These are phyloP conservation scores for Letharia columbiana DNA, from an alignment of 495 filamentous ascomycete genomes.

Conservation along the genomic window DNA sequence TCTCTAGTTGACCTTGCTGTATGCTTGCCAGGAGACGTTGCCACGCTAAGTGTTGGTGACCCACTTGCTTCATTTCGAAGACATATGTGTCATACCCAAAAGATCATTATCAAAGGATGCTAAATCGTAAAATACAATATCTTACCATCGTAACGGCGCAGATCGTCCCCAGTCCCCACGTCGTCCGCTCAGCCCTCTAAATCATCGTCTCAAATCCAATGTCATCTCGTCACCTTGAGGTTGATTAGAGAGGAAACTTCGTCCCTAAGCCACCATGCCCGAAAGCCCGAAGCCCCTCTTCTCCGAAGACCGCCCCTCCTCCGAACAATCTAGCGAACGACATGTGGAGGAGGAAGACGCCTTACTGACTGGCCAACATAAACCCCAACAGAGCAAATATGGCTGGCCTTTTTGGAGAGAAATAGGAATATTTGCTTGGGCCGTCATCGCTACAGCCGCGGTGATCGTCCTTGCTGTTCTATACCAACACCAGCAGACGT, in stretches of 20 bases:
- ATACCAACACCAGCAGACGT: constrained; percentile 54
- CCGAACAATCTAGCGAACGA: constrained; percentile 39
- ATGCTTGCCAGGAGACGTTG: too few species aligned
- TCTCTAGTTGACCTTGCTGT: too few species aligned
- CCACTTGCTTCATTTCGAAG: neutral
- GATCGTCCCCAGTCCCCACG: neutral
- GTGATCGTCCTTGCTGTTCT: constrained; percentile 68
- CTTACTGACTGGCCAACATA: constrained; percentile 51
- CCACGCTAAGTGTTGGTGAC: too few species aligned
- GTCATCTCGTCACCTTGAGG: neutral
- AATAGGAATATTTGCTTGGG: constrained; percentile 75
- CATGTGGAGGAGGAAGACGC: constrained; percentile 55
- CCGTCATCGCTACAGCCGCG: constrained; percentile 71
- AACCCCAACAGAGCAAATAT: constrained; percentile 29
- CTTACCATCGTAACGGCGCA: neutral
- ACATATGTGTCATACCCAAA: neutral
- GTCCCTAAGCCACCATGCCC: constrained; percentile 30
- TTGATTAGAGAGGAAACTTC: neutral
- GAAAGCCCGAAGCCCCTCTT: constrained; percentile 38
- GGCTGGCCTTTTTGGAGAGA: constrained; percentile 55
- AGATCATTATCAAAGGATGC: too few species aligned
- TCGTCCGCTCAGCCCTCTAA: neutral
- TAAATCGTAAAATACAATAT: too few species aligned
- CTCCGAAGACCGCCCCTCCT: constrained; percentile 36
- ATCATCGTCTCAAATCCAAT: neutral